Percentiles rank a stretch among this genome's conserved stretches.
These are phyloP conservation scores for Curvularia sp. DNA, from an alignment of 2,329 filamentous ascomycete genomes.

Conservation along the genomic window DNA sequence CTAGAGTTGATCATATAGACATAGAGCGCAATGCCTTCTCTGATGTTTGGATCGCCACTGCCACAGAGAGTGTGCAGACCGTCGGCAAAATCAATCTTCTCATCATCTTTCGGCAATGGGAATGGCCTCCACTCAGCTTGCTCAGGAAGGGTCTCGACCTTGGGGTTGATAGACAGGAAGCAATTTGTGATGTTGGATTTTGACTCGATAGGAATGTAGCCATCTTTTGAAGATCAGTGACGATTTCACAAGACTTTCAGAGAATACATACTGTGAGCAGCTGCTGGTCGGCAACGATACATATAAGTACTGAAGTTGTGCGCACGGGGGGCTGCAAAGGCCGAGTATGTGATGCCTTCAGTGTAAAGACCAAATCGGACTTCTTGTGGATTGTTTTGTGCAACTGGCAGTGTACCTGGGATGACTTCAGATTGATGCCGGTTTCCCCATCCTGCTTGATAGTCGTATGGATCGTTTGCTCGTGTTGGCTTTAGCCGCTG, in stretches of 20 bases:
- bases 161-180: conserved; percentile 57
- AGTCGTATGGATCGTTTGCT: conserved; percentile 50
- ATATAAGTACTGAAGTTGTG: conserved; percentile 55
- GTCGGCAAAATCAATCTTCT: conserved; percentile 56
- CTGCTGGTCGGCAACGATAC: conserved; percentile 54
- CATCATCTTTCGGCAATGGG: conserved; percentile 43
- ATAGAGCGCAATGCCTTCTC: conserved; percentile 59
- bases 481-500: conserved; percentile 49
- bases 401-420: conserved; percentile 53
- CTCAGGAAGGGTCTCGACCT: conserved; percentile 58
- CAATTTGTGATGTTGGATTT: conserved; percentile 50
- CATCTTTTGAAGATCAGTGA: conserved; percentile 27
- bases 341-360: conserved; percentile 55
- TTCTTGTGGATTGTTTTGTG: conserved; percentile 54
- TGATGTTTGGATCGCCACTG: conserved; percentile 59
- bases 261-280: conserved; percentile 48
- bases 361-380: conserved; percentile 55
- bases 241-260: conserved; percentile 4
- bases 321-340: conserved; percentile 53
- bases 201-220: conserved; percentile 35
- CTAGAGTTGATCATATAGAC: conserved; percentile 57
- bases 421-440: conserved; percentile 53
- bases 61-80: conserved; percentile 60
- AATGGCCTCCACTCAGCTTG: conserved; percentile 60
- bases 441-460: conserved; percentile 50